Evolutionary conservation across 1,284 basidiomycete species (phyloP).

Genomic region (Tylopilus sp.): DNA sequence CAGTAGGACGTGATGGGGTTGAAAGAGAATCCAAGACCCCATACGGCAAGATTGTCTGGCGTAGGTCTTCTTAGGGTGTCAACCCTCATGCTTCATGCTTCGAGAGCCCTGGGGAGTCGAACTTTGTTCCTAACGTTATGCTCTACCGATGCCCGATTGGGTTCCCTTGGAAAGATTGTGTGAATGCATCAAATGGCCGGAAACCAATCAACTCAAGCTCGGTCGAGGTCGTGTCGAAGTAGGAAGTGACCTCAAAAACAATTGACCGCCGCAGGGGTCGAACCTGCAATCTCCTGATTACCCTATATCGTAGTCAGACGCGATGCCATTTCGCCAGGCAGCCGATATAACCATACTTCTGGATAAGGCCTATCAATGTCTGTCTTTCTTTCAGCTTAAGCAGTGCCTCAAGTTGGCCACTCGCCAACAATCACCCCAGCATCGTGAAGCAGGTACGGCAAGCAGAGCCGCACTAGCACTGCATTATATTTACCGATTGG

Average conservation of each 20-base stretch:
- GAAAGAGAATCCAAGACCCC: conserved; percentile 37
- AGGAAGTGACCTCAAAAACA: no score
- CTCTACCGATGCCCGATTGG: no score
- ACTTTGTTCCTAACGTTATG: no score
- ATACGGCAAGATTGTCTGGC: conserved; percentile 46
- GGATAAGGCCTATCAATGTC: background rate
- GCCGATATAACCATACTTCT: conserved; percentile 28
- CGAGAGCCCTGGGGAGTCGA: no score
- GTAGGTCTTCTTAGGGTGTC: conserved; percentile 4
- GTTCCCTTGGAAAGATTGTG: no score
- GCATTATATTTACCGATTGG: background rate
- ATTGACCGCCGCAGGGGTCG: conserved; percentile 36
- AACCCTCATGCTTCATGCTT: no score
- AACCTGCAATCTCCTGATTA: conserved; percentile 72
- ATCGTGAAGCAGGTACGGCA: background rate
- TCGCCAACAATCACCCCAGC: background rate
- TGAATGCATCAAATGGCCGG: background rate
- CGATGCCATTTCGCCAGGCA: conserved; percentile 66
- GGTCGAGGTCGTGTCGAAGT: no score
- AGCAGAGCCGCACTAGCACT: background rate
- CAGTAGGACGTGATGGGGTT: conserved; percentile 31
- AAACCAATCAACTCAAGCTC: no score
- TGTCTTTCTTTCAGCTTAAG: background rate
- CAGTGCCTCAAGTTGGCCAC: background rate
- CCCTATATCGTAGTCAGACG: conserved; percentile 54